phyloP scores from a whole-genome alignment of 2,329 filamentous ascomycete genomes.

The Pezicula rhizophila region DNA sequence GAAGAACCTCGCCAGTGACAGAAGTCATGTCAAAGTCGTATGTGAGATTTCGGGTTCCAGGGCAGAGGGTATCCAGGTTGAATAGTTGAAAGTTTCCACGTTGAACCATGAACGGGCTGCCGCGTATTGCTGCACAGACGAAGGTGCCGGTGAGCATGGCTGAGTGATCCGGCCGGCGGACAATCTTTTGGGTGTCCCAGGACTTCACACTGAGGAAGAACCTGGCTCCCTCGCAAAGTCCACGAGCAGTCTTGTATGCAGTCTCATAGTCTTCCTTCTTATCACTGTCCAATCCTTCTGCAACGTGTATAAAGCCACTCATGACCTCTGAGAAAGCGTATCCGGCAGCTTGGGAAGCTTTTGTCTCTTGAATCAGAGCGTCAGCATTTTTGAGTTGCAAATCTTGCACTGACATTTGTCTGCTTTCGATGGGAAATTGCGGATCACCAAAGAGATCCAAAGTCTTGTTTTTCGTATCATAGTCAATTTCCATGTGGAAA shows the following conservation, averaged over 20 bases:
- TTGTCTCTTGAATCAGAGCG: conserved; percentile 28
- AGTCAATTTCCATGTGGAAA: conserved; percentile 37
- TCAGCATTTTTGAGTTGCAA: conserved; percentile 34
- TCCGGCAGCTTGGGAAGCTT: conserved; percentile 34
- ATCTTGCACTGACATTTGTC: conserved; percentile 26
- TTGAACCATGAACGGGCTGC: conserved; percentile 55
- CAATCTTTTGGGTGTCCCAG: conserved; percentile 43
- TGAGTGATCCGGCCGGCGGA: conserved; percentile 41
- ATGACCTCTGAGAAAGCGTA: conserved; percentile 61
- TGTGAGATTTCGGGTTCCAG: conserved; percentile 52
- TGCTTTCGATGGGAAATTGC: conserved; percentile 13
- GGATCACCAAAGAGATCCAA: conserved; percentile 52
- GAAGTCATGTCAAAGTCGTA: conserved; percentile 58
- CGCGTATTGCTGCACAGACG: conserved; percentile 46
- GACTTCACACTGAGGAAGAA: conserved; percentile 54
- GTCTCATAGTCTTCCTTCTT: conserved; percentile 46
- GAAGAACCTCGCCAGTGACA: conserved; percentile 43
- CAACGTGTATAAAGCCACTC: conserved; percentile 52
- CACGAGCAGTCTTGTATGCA: conserved; percentile 45
- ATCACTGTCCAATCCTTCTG: conserved; percentile 35
- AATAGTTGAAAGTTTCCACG: conserved; percentile 54
- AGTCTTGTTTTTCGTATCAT: conserved; percentile 38
- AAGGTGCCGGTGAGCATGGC: conserved; percentile 55
- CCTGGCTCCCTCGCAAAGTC: conserved; percentile 48
- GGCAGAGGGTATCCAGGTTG: conserved; percentile 42